phyloP scores from a whole-genome alignment of 352 stramenopile genomes.

The Phytophthora sansomeana region DNA sequence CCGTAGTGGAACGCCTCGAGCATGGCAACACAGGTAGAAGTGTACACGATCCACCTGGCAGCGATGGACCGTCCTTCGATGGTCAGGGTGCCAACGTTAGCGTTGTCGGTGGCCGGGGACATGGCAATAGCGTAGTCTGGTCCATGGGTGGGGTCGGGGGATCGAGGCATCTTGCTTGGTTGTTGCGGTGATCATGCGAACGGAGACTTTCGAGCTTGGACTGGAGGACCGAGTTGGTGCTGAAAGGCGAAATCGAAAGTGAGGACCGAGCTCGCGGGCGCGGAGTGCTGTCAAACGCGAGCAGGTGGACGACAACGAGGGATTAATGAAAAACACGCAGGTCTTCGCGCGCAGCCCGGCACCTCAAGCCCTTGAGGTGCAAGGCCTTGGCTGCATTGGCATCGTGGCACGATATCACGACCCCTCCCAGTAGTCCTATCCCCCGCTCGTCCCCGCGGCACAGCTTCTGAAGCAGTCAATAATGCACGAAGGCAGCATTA shows the following conservation, averaged over 20 bases:
- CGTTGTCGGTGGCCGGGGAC: no score
- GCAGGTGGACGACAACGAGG: no score
- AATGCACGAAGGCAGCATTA: no score
- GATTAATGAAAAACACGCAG: slow-evolving; percentile 14
- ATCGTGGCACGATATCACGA: neutral
- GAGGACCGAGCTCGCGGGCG: neutral
- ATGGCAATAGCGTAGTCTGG: no score
- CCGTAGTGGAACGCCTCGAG: slow-evolving; percentile 60
- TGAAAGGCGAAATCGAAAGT: slow-evolving; percentile 33
- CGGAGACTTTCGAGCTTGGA: no score
- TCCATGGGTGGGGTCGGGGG: no score
- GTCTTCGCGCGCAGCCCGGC: neutral
- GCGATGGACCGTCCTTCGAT: neutral
- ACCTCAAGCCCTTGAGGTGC: neutral
- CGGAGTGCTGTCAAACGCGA: neutral
- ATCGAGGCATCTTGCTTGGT: no score
- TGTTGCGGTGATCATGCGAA: no score
- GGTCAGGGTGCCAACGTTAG: neutral
- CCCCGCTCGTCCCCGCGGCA: no score
- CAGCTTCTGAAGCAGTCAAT: no score
- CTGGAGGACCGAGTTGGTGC: no score
- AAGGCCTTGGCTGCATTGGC: neutral
- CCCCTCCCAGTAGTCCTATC: neutral
- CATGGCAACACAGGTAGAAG: slow-evolving; percentile 40
- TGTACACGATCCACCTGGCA: slow-evolving; percentile 46